Evolutionary conservation across 225 moss, liverwort and hornwort species (phyloP), one percentile per base, ranked within the genome.

Genomic region (Marchantia polymorpha): DNA sequence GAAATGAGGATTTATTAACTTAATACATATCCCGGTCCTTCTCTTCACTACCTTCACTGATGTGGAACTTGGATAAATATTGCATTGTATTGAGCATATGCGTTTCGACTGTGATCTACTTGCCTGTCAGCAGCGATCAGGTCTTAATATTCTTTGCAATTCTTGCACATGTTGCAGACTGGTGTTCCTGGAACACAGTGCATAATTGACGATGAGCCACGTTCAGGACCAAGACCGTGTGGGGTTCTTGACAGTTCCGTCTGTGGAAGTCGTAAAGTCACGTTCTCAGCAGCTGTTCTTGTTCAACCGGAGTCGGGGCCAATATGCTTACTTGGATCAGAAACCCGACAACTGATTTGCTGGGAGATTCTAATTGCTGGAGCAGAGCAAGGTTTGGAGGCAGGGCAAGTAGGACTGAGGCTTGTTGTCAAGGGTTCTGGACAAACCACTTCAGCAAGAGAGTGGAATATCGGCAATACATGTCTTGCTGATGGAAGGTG

Each of bases 261-360:
- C 15, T 96, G 96, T 82, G 91, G 94, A 80, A 96, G 96, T 79
- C 88, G 84, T 71, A 92, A 92, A 82, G 92, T 96, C 73, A 96
- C 92, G 52, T 94, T 96, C 86, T 96, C 94, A 64, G 93, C 96
- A 75, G 96, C 89, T 82, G 89, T 96, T 81, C 86, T 94, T 78
- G 94, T 96, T 82, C 94, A 94, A 86, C 94, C 96, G 71, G 94
- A 96, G 84, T 96, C 96, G 17, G 96, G 96, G 80, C 96, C 96
- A 50, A 91, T 96, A 58, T 96, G 93, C 81, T 84, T 96, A 67
- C 81, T 96, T 53, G 96, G 96, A 26, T 91, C 92, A 71, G 96
- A 96, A 85, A 85, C 88, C 69, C 88, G 83, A 29, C 85, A 91
- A 82, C 69, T 51, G 27, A 89, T 89, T 64, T 92, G 92, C 88